Conservation (phyloP, 148 eudicot species). For the Diospyros kaki region DNA sequence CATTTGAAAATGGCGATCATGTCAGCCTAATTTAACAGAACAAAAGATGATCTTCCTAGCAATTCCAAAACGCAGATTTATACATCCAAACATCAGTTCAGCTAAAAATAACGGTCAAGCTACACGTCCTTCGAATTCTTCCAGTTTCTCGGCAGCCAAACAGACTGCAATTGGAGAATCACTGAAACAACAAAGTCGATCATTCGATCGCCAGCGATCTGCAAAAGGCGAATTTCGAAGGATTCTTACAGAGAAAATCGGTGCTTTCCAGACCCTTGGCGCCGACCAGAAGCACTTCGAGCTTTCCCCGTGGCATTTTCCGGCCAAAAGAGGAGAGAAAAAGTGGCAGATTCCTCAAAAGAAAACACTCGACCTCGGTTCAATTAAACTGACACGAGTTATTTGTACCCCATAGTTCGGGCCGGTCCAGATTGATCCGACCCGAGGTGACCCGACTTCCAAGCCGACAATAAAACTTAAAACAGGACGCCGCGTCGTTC, state of each 20-base stretch:
- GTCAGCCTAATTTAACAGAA: no score
- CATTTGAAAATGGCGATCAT: no score
- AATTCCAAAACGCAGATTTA: neutral
- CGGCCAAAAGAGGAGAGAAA: neutral
- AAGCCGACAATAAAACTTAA: no score
- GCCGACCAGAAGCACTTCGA: conserved; percentile 42
- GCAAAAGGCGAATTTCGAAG: neutral
- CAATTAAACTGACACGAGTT: no score
- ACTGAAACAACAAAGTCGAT: neutral
- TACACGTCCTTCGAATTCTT: neutral
- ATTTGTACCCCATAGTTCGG: no score
- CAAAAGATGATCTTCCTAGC: neutral
- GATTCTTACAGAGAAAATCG: conserved; percentile 45
- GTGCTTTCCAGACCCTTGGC: conserved; percentile 54
- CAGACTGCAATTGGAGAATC: neutral
- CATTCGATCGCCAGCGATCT: neutral
- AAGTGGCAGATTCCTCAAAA: no score
- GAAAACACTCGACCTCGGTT: no score
- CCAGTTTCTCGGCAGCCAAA: neutral
- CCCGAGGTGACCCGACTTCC: no score
- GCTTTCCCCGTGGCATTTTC: conserved; percentile 31
- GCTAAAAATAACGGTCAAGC: neutral
- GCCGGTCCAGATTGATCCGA: no score
- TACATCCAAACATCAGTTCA: neutral
- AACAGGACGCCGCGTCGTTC: no score